Evolutionary conservation across 768 basidiomycete species (phyloP), one percentile per base, ranked within the genome.

Genomic region (Cystobasidiopsis lactophilus): DNA sequence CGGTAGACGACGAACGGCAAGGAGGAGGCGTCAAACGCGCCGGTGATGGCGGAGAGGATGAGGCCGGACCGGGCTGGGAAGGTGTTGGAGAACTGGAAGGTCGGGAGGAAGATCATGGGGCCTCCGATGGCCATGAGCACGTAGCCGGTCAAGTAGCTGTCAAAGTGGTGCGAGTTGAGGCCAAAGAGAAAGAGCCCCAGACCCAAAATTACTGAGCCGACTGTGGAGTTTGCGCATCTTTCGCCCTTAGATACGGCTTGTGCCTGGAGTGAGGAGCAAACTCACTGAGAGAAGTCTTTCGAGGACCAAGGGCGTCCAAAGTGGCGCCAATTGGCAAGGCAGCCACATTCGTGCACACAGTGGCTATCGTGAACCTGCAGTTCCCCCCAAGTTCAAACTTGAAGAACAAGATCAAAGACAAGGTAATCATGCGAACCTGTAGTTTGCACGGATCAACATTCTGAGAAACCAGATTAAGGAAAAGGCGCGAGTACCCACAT

Each of bases 41-140:
- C 69, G 2, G 67, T 68, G 24, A 69, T 58, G 43, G 66, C 62
- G 31, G 64, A 64, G 33, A 69, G 63, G 43, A 69, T 64, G 30
- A 69, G 60, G 2, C 69, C 68, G 1, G 67, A 66, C 33, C 64
- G 57, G 35, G 54, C 40, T 2, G 69, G 69, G 57, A 69, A 69
- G 3, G 68, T 64, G 52, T 69, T 69, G 27, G 66, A 65, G 13
- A 69, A 63, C 52, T 69, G 69, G 53, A 69, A 69, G 26, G 7
- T 9, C 14, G 67, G 60, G 1, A 69, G 58, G 59, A 69, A 69
- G 50, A 69, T 66, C 41, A 67, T 59, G 31, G 68, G 67, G 2
- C 67, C 64, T 1, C 69, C 68, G 16, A 69, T 54, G 11, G 67
- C 67, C 18, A 69, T 57, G 11, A 67, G 58, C 19, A 64, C 54